A percentile compares a stretch with the other conserved stretches of the same genome.
phyloP scores from a whole-genome alignment of 176 grass and related monocot species.

The Carex littledalei region DNA sequence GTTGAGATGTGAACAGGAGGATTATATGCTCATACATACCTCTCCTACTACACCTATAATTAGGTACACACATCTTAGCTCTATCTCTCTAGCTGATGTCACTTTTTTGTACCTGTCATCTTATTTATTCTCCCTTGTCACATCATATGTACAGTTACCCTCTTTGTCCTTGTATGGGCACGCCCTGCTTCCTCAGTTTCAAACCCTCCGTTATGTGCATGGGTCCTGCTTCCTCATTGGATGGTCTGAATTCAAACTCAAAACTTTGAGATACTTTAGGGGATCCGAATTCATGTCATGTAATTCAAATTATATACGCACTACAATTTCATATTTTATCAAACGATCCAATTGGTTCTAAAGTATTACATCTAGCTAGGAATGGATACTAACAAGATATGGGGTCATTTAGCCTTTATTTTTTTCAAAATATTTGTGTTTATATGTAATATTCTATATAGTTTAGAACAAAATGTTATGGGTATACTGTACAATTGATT shows the following conservation, averaged over 20 bases:
- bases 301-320: neutral
- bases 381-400: too few relatives aligned
- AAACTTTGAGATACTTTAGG: too few relatives aligned
- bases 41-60: neutral
- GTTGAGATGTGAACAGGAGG: neutral
- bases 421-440: too few relatives aligned
- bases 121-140: conserved; percentile 18
- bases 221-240: too few relatives aligned
- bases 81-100: conserved; percentile 1
- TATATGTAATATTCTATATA: too few relatives aligned
- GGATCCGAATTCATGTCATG: neutral
- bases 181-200: neutral
- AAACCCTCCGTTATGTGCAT: neutral
- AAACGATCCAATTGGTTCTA: too few relatives aligned
- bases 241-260: too few relatives aligned
- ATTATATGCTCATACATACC: neutral
- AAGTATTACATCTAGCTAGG: neutral
- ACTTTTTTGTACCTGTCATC: neutral
- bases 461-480: too few relatives aligned
- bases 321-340: too few relatives aligned
- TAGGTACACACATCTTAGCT: neutral
- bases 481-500: too few relatives aligned
- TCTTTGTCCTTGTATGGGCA: neutral
- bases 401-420: too few relatives aligned
- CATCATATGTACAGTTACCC: neutral